Evolutionary conservation across 2,329 filamentous ascomycete genomes (phyloP).

Genomic region (Chrysosporium queenslandicum): DNA sequence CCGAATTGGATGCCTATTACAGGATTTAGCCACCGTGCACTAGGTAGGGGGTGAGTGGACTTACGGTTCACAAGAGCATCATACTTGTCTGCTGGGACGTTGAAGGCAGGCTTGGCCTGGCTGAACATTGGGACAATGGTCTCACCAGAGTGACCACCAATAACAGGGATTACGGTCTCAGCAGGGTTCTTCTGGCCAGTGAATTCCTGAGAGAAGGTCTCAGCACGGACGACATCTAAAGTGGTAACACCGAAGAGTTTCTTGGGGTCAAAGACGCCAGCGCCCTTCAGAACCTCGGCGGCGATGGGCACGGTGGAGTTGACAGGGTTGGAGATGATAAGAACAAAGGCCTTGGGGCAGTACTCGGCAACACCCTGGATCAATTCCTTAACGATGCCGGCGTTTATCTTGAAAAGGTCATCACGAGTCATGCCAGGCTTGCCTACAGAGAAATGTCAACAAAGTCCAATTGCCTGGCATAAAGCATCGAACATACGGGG

Average conservation of each 20-base stretch:
- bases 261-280: constrained; percentile 87
- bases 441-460: constrained; percentile 44
- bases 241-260: constrained; percentile 98
- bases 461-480: neutral
- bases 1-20: constrained; percentile 73
- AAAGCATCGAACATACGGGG: constrained; percentile 57
- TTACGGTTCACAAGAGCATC: constrained; percentile 76
- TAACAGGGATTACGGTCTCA: constrained; percentile 77
- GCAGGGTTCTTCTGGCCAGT: constrained; percentile 71
- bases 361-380: constrained; percentile 79
- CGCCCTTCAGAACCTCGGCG: constrained; percentile 89
- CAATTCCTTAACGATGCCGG: constrained; percentile 90
- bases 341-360: constrained; percentile 84
- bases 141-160: constrained; percentile 95
- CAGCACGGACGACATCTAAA: constrained; percentile 92
- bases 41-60: constrained; percentile 21
- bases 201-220: constrained; percentile 88
- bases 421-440: constrained; percentile 99
- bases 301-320: constrained; percentile 98
- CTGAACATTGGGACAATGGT: constrained; percentile 98
- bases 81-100: constrained; percentile 81
- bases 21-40: neutral
- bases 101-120: constrained; percentile 68
- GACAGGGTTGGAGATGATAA: constrained; percentile 98
- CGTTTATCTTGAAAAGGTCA: constrained; percentile 99